Evolutionary conservation across 192 early-diverging fungal genomes (phyloP).

Genomic region (Dimargaris xerosporica): DNA sequence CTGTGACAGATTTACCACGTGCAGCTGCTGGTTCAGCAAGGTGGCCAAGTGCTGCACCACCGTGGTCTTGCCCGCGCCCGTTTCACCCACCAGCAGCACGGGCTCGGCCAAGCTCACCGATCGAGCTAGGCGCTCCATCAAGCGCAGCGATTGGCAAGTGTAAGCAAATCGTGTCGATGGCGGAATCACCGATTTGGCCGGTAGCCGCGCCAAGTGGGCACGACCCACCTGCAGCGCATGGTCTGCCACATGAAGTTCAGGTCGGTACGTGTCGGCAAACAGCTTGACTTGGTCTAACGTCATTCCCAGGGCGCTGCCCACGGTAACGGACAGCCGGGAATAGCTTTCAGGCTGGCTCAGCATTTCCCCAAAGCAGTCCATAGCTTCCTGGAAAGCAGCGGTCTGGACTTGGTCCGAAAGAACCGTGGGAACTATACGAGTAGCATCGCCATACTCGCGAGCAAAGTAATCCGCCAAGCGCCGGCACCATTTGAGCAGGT

Average conservation of each 20-base stretch:
- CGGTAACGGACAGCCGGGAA: slow-evolving; percentile 35
- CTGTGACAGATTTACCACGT: slow-evolving; percentile 94
- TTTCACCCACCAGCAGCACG: slow-evolving; percentile 85
- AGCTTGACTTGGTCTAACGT: slow-evolving; percentile 48
- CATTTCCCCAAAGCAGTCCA: slow-evolving; percentile 76
- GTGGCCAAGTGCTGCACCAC: slow-evolving; percentile 84
- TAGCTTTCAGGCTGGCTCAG: slow-evolving; percentile 51
- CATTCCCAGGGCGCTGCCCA: slow-evolving; percentile 58
- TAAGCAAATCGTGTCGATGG: slow-evolving; percentile 56
- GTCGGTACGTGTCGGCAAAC: slow-evolving; percentile 52
- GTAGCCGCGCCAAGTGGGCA: not conserved
- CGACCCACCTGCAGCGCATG: slow-evolving; percentile 13
- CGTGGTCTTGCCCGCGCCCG: slow-evolving; percentile 96
- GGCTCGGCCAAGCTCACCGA: slow-evolving; percentile 70
- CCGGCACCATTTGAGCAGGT: slow-evolving; percentile 83
- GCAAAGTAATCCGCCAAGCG: slow-evolving; percentile 35
- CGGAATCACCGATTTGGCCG: not conserved
- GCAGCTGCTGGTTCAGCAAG: slow-evolving; percentile 51
- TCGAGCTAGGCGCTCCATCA: slow-evolving; percentile 77
- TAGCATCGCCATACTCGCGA: slow-evolving; percentile 22
- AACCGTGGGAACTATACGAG: slow-evolving; percentile 15
- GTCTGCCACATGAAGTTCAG: slow-evolving; percentile 29
- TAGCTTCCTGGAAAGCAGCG: slow-evolving; percentile 61
- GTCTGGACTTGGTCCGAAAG: slow-evolving; percentile 19
- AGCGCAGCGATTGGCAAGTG: slow-evolving; percentile 62